Evolutionary conservation across 441 rosid species (phyloP), one percentile per base, ranked within the genome.

Genomic region (Omphalea diandra): DNA sequence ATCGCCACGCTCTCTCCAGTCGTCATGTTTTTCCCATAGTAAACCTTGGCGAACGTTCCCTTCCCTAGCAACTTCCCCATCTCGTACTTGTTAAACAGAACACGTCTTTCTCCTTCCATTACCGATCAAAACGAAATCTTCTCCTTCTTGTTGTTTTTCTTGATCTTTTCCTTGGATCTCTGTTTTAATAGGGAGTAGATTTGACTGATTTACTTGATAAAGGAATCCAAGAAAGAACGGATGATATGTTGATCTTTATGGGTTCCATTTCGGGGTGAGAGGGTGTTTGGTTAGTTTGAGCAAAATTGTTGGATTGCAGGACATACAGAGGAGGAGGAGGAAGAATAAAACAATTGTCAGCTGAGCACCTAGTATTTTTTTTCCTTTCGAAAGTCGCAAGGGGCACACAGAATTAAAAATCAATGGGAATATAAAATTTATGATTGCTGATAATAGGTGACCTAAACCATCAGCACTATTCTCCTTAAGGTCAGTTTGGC

Each of bases 31-130:
- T 83, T 89, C 7, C 88, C 94, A 38, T 86, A 69, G 31, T 85
- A 86, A 0, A 91, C 97, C 55, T 91, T 91, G 0, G 94, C 96
- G 70, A 89, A 91, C 22, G 96, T 91, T 0, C 96, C 97, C 71
- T 88, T 89, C 2, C 97, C 97, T 8, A 91, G 26, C 3, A 91
- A 3, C 65, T 88, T 70, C 27, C 96, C 97, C 85, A 85, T 82
- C 88, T 91, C 96, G 67, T 91, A 91, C 43, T 91, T 91, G 0
- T 87, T 86, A 24, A 89, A 86, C 66, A 91, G 43, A 31, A 85
- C 35, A 26, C 80, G 76, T 18, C 86, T 81, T 31, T 74, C 87
- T 72, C 73, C 87, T 72, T 86, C 88, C 80, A 80, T 76, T 17
- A 1, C 12, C n/a, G n/a, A n/a, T 27, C 9, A 24, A 22, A 22